Evolutionary conservation across 2,329 filamentous ascomycete species (phyloP), one percentile per base, ranked within the genome.

Genomic region (Xylaria sp.): DNA sequence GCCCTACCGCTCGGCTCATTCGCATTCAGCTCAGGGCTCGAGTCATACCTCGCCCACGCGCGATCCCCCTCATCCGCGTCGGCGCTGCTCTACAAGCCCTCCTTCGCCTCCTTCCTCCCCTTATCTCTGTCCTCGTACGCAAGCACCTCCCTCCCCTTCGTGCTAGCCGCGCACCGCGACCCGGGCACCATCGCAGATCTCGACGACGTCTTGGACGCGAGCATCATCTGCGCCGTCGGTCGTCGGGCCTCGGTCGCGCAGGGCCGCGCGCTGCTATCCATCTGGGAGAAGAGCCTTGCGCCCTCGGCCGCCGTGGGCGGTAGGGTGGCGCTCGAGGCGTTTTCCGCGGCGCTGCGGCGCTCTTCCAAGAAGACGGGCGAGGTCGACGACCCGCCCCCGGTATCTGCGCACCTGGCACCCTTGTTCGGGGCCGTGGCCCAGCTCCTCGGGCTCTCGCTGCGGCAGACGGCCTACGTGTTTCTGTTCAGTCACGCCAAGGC

Each of bases 1-100:
- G 91, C 92, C 15, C 87, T 96, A 2, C 93, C 93, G 0, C 85
- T 96, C 0, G 93, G 93, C 65, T 93, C 92, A n/a, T 96, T 96
- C 81, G 93, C 93, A 75, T 96, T 95, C 82, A 93, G 90, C 82
- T 91, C 89, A 73, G 92, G 92, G 3, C 86, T 96, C 18, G 93
- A 96, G 81, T 95, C 92, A 46, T 95, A 91, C 78, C 88, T 94
- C 20, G 90, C 91, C 3, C 93, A 96, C 82, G 83, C 84, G 72
- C 82, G 80, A 66, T 74, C 62, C 30, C 23, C 69, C 30, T 39
- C 71, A 28, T 30, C 20, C 32, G 20, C 48, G 2, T 23, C 59
- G 3, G 12, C 59, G 15, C 32, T 48, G 2, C n/a, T 55, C 63
- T 39, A 78, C 20, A 76, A 81, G 23, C 78, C 81, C 25, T 83